Conservation (phyloP, 2,329 filamentous ascomycete genomes). For the Venturia nashicola region DNA sequence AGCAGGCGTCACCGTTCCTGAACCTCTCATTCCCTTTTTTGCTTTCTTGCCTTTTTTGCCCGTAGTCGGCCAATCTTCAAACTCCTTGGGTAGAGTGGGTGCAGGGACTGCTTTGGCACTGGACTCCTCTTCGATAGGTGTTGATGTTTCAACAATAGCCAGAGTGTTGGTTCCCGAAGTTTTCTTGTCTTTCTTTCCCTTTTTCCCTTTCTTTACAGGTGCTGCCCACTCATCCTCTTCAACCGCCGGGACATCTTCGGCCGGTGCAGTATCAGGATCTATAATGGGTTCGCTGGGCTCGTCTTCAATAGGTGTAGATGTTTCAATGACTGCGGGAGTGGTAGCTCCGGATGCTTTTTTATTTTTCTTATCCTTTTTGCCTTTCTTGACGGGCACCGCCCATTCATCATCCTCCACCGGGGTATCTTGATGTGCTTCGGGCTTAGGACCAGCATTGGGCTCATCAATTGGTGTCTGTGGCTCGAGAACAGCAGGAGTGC, state of each 20-base stretch:
- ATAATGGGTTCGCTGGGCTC: neutral
- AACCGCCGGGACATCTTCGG: no score
- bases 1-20: neutral
- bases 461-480: neutral
- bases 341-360: conserved; percentile 40
- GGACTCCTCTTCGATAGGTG: neutral
- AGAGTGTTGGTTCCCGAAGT: neutral
- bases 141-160: no score
- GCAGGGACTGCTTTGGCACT: conserved; percentile 13
- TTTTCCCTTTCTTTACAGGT: no score
- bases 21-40: conserved; percentile 76
- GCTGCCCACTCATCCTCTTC: no score
- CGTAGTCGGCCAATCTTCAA: conserved; percentile 45
- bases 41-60: conserved; percentile 89
- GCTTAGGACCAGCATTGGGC: neutral
- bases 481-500: neutral
- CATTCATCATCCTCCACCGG: conserved; percentile 36
- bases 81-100: conserved; percentile 29
- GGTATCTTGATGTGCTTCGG: conserved; percentile 23
- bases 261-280: no score
- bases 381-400: conserved; percentile 60
- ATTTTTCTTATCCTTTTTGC: conserved; percentile 97
- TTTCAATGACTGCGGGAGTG: neutral
- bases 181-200: neutral
- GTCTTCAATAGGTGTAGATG: neutral